A percentile compares a stretch with the other conserved stretches of the same genome.
phyloP scores from a whole-genome alignment of 2,329 filamentous ascomycete genomes.

The Trichophyton rubrum region DNA sequence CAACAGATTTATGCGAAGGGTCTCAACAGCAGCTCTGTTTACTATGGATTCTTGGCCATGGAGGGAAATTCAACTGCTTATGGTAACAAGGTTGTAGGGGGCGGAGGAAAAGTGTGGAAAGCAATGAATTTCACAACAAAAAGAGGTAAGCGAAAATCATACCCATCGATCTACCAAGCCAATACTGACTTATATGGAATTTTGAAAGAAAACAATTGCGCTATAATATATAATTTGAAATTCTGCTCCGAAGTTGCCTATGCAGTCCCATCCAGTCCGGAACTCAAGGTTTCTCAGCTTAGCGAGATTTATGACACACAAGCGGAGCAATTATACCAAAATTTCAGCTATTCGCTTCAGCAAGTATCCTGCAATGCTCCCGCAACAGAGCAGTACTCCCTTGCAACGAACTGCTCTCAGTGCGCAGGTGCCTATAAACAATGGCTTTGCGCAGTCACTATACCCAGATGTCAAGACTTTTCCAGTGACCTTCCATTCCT shows the following conservation, averaged over 20 bases:
- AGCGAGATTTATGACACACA: conserved; percentile 65
- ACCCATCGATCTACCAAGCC: not conserved
- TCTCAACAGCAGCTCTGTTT: conserved; percentile 58
- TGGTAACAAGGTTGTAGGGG: conserved; percentile 46
- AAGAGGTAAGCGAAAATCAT: conserved; percentile 42
- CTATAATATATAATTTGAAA: conserved; percentile 70
- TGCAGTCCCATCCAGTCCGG: conserved; percentile 72
- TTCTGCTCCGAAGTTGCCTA: conserved; percentile 87
- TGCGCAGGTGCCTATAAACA: conserved; percentile 74
- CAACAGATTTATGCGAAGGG: conserved; percentile 77
- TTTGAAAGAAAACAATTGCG: conserved; percentile 61
- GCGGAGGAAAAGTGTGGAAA: conserved; percentile 65
- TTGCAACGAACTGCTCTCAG: conserved; percentile 61
- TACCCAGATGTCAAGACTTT: conserved; percentile 86
- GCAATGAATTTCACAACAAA: conserved; percentile 67
- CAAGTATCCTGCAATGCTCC: conserved; percentile 77
- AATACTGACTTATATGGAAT: not conserved
- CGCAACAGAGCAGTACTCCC: conserved; percentile 62
- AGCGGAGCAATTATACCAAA: conserved; percentile 55
- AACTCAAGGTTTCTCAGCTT: conserved; percentile 49
- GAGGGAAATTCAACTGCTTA: conserved; percentile 43
- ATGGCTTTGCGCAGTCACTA: conserved; percentile 88
- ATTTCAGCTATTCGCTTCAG: conserved; percentile 69
- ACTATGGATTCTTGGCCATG: conserved; percentile 60
- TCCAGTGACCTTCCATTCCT: conserved; percentile 44